Evolutionary conservation across 2,329 filamentous ascomycete genomes (phyloP).

Genomic region (Neofusicoccum laricinum): DNA sequence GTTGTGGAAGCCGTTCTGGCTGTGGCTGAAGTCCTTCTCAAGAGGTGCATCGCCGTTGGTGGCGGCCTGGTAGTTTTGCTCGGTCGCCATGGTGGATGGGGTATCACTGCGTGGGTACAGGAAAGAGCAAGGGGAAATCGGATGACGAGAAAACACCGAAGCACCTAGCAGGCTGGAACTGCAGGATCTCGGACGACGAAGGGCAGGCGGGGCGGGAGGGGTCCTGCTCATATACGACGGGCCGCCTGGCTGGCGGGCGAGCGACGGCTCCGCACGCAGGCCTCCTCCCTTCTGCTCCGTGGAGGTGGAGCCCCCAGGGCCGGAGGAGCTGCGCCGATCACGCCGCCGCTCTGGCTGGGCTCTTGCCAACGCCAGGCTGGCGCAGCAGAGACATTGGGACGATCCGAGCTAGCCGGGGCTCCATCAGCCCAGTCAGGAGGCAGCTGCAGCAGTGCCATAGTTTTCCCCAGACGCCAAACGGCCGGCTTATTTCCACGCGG

Average conservation of each 20-base stretch:
- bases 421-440: neutral
- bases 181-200: neutral
- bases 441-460: neutral
- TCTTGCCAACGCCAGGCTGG: neutral
- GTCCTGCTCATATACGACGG: slow-evolving; percentile 19
- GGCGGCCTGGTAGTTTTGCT: slow-evolving; percentile 16
- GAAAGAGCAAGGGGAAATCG: slow-evolving; percentile 4
- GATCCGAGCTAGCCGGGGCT: neutral
- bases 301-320: neutral
- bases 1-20: slow-evolving; percentile 2
- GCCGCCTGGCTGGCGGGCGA: neutral
- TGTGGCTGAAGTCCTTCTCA: slow-evolving; percentile 43
- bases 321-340: neutral
- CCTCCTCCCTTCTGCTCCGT: neutral
- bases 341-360: neutral
- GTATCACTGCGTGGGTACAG: neutral
- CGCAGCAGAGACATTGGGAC: neutral
- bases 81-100: slow-evolving; percentile 5
- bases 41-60: slow-evolving; percentile 26
- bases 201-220: slow-evolving; percentile 10
- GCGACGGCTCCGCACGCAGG: slow-evolving; percentile 14
- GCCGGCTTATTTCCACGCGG: slow-evolving; percentile 14
- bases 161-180: neutral
- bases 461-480: slow-evolving; percentile 9
- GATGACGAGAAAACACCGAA: neutral